These are phyloP conservation scores for Malus domestica DNA, from an alignment of 306 rosid genomes.

Conservation along the genomic window DNA sequence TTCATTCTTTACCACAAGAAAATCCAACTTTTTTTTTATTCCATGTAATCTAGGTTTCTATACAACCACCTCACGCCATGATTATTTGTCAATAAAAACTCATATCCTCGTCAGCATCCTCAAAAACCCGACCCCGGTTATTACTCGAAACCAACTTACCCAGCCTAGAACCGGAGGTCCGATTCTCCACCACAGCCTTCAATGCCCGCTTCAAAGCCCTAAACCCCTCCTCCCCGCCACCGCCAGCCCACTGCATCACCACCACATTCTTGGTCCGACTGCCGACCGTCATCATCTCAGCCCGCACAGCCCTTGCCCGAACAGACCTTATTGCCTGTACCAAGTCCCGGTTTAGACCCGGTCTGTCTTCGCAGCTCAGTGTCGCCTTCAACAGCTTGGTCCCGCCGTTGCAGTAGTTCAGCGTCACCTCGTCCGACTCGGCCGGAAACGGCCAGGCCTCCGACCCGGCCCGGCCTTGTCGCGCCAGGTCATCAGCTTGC, in stretches of 20 bases:
- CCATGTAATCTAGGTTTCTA: neutral
- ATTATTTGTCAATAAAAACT: too few relatives aligned
- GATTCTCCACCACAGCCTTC: conserved; percentile 68
- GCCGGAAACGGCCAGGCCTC: conserved; percentile 48
- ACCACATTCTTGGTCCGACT: conserved; percentile 66
- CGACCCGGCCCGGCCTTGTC: conserved; percentile 11
- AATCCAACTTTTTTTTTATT: neutral
- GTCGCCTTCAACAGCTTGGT: conserved; percentile 42
- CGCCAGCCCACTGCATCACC: conserved; percentile 44
- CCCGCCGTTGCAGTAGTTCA: conserved; percentile 41
- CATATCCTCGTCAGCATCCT: conserved; percentile 3
- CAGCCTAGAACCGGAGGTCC: conserved; percentile 34
- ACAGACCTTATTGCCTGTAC: conserved; percentile 48
- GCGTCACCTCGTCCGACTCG: conserved; percentile 54
- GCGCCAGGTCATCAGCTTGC: conserved; percentile 41
- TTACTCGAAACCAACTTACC: conserved; percentile 27
- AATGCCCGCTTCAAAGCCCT: conserved; percentile 64
- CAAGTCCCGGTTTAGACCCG: conserved; percentile 61
- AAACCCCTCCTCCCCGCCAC: conserved; percentile 26
- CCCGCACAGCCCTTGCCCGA: conserved; percentile 45
- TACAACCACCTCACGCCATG: neutral
- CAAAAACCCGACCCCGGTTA: conserved; percentile 48
- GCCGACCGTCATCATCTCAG: conserved; percentile 80
- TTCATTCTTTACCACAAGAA: too few relatives aligned
- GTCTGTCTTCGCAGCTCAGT: conserved; percentile 77